Evolutionary conservation across 495 filamentous ascomycete species (phyloP), one percentile per base, ranked within the genome.

Genomic region (Parathielavia appendiculata): DNA sequence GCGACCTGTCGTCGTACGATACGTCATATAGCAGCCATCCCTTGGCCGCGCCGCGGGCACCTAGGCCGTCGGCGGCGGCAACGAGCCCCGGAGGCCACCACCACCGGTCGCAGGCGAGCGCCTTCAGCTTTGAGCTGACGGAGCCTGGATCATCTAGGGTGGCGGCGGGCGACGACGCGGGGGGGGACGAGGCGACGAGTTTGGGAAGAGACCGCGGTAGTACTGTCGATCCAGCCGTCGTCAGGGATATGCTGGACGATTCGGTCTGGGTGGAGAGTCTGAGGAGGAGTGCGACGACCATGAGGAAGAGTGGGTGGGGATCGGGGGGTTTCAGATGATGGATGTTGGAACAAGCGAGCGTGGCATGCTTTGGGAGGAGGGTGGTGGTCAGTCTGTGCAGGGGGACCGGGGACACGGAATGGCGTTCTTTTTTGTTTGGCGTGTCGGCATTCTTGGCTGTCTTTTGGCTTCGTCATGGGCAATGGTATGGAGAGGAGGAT

Each of bases 221-320:
- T 66, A 75, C 81, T 30, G 88, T 92, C 56, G 89, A 85, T 59
- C 84, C 87, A 49, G 81, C 85, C 47, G 86, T 92, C 67, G 86
- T 93, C 58, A 82, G 91, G 73, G 81, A 88, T 54, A 85, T 90
- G 65, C 76, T 97, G 30, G 87, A 89, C 62, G 86, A 90, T 61
- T 93, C 90, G 40, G 89, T 86, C 19, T 97, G 92, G 92, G 89
- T 91, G 51, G 87, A 91, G 73, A 95, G 90, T 76, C 89, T 97
- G 50, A 79, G 91, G 58, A 81, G 90, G 55, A 95, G 91, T 72
- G 90, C 93, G 59, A 95, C 91, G 60, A 95, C 90, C 49, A 81
- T 84, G 74, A 83, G 85, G 47, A 61, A 58, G 51, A 59, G 54
- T 30, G 51, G 58, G 44, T 51, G 66, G 61, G 49, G 57, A 23